These are phyloP conservation scores for Chaetothyriales sp. DNA, from an alignment of 2,329 filamentous ascomycete genomes.

Conservation along the genomic window DNA sequence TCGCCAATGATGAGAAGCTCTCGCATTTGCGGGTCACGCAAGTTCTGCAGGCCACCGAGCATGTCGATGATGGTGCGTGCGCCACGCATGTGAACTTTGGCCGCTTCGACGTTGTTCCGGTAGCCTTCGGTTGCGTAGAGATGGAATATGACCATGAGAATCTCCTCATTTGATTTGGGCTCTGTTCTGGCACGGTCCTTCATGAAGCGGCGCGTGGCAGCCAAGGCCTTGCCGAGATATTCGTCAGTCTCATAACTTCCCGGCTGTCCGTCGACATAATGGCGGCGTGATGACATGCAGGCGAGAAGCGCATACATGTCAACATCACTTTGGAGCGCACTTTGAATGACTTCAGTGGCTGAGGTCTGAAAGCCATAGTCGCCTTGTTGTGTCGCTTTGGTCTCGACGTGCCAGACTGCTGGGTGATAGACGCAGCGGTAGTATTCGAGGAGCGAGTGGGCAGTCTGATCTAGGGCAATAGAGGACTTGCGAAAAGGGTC, in stretches of 20 bases:
- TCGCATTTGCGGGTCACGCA: slow-evolving; percentile 9
- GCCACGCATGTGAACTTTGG: slow-evolving; percentile 14
- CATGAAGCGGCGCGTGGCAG: slow-evolving; percentile 7
- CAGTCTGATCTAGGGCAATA: slow-evolving; percentile 10
- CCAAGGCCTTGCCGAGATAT: slow-evolving; percentile 12
- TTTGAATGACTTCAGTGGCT: slow-evolving; percentile 2
- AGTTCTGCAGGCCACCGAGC: slow-evolving; percentile 10
- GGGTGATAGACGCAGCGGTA: slow-evolving; percentile 13
- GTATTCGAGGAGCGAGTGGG: slow-evolving; percentile 11
- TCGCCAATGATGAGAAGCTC: slow-evolving; percentile 15
- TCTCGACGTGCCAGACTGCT: slow-evolving; percentile 13
- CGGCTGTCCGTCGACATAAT: slow-evolving; percentile 10
- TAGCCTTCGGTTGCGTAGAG: slow-evolving; percentile 14
- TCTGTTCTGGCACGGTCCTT: neutral
- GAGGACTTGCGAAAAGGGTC: slow-evolving; percentile 13
- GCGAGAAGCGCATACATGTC: slow-evolving; percentile 16
- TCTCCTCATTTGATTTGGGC: slow-evolving; percentile 1
- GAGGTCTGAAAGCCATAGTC: slow-evolving; percentile 11
- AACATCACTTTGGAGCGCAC: slow-evolving; percentile 9
- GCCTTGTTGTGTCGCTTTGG: slow-evolving; percentile 7
- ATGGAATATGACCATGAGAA: slow-evolving; percentile 13
- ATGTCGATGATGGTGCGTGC: slow-evolving; percentile 10
- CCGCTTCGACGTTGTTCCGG: slow-evolving; percentile 12
- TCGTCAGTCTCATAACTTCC: slow-evolving; percentile 10
- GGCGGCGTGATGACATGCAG: slow-evolving; percentile 12